Base-by-base conservation (phyloP, 106 monocot species). In the Vanilla planifolia region DNA sequence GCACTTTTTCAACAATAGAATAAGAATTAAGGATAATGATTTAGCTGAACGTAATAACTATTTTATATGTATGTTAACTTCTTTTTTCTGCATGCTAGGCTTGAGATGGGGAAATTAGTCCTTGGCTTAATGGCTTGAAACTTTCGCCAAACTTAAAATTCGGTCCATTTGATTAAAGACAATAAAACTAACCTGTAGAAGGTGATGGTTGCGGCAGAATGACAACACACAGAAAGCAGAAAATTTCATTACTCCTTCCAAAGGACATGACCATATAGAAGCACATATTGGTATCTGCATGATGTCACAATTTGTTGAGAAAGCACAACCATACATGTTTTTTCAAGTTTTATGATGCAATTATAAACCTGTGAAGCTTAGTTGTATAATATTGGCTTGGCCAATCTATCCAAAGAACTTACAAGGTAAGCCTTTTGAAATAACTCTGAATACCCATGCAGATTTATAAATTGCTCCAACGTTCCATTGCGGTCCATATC, bases 391-490 rank as follows among this genome's bases (percentile, higher is more conserved):
- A 43, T 33, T 25, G 33, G 39, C 37, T 6, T 9, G 27, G 36
- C 11, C 21, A 42, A 45, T 34, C 29, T 29, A 14, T n/a, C 0
- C 3, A 60, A 21, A 14, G 34, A 34, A 59, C 83, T 78, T 67
- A 96, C 95, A 74, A 96, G 74, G 71, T 96, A 90, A 43, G 90
- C 95, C 34, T 63, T 70, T 58, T 86, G 84, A 70, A 96, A 90
- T 40, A 90, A 32, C 48, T 72, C 62, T 9, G 95, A 96, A 59
- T 96, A 96, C 22, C 84, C 90, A 74, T 75, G 86, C 22, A 83
- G 71, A 61, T 80, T 84, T 39, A 96, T 70, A 59, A 96, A 96
- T 20, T 66, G 60, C 35, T 74, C 94, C 69, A 94, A 43, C 0
- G 94, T 89, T 66, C 83, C 85, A 36, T 69, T 74, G 9, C 77